Base-by-base conservation (phyloP, 768 basidiomycete species). In the Lenzites betulinus region DNA sequence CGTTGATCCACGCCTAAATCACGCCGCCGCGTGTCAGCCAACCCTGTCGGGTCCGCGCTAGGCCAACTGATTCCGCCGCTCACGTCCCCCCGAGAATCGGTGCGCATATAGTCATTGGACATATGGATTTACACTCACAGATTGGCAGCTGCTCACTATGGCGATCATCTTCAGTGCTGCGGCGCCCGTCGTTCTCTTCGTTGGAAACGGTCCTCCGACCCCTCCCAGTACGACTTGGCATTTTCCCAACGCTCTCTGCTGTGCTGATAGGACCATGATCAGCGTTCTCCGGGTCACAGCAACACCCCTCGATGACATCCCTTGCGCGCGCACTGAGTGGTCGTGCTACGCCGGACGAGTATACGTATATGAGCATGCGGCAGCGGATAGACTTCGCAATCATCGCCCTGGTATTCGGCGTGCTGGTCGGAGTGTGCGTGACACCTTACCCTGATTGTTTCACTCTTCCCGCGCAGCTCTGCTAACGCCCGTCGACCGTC, bases 311-410 rank as follows among this genome's bases (percentile, higher is more conserved):
- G 0, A 70, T 91, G 1, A 49, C 70, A 12, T 83, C 83, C n/a
- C 76, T 93, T 43, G 60, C 78, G 36, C 77, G 77, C 22, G 84
- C 86, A 3, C 70, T 87, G 74, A 25, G 79, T n/a, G 86, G 85
- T 20, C 54, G 62, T 11, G 51, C 47, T 62, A 72, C 64, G 53
- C 48, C 35, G 2, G 52, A 53, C 28, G 39, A 47, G n/a, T 56
- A 62, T 16, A 63, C 66, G 15, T 74, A 77, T 54, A 93, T 94
- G 89, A 76, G 83, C 4, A 51, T 64, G 0, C 81, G 81, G 16
- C 88, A 93, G 75, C 82, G 90, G 36, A 33, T 87, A 11, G 92
- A 95, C 66, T 92, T 93, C 61, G 71, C 67, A 11, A 83, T 92
- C 41, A 59, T 92, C 5, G 69, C 76, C 0, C 38, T 81, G 15